Evolutionary conservation across 1,139 yeast genomes (phyloP).

Genomic region (Hansenula anomala): DNA sequence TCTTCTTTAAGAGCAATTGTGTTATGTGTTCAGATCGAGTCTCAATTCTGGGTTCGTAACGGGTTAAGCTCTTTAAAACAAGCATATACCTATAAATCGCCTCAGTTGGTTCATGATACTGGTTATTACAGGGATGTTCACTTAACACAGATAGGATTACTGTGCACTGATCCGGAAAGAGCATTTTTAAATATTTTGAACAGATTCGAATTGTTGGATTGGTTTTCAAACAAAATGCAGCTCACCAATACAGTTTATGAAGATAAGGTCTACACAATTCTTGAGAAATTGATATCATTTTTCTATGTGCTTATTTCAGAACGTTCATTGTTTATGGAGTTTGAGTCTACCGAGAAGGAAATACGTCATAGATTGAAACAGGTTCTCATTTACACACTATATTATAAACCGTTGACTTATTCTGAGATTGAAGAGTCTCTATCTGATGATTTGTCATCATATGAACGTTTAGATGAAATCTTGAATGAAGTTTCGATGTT

Average conservation of each 20-base stretch:
- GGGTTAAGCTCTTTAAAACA: conserved; percentile 52
- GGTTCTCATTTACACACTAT: conserved; percentile 42
- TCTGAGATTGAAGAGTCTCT: conserved; percentile 36
- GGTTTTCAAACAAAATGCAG: conserved; percentile 40
- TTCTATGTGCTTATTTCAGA: conserved; percentile 54
- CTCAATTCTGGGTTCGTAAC: conserved; percentile 64
- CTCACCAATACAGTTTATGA: conserved; percentile 47
- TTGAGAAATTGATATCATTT: conserved; percentile 51
- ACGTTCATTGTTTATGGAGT: conserved; percentile 40
- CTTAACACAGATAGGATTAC: conserved; percentile 48
- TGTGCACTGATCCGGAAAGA: conserved; percentile 35
- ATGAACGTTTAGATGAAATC: conserved; percentile 11
- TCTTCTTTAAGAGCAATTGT: conserved; percentile 55
- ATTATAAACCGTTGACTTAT: conserved; percentile 51
- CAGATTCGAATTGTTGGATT: conserved; percentile 55
- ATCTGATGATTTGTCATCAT: neutral
- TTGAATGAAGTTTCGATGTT: conserved; percentile 45
- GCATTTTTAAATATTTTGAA: conserved; percentile 47
- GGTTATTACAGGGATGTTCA: conserved; percentile 48
- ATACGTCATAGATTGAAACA: conserved; percentile 27
- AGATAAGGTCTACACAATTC: conserved; percentile 46
- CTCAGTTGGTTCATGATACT: conserved; percentile 24
- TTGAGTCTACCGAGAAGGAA: conserved; percentile 25
- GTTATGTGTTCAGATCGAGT: conserved; percentile 47
- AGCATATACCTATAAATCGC: conserved; percentile 32